Evolutionary conservation across 2,329 filamentous ascomycete genomes (phyloP).

Genomic region (Xylogone sp.): DNA sequence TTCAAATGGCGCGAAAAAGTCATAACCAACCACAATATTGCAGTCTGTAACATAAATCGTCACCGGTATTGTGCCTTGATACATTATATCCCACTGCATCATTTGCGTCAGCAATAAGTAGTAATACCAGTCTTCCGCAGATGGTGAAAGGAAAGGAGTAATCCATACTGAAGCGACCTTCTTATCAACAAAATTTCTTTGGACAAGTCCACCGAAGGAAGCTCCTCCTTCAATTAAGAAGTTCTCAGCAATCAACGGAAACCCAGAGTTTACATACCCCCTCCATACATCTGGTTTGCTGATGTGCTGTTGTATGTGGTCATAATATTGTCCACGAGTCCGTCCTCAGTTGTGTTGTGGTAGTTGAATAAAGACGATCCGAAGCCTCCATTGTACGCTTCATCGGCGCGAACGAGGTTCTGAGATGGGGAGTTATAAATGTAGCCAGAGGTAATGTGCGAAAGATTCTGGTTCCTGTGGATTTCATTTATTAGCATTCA

Average conservation of each 20-base stretch:
- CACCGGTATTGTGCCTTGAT: conserved; percentile 30
- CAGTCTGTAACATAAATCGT: conserved; percentile 33
- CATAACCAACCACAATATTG: conserved; percentile 32
- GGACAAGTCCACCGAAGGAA: conserved; percentile 17
- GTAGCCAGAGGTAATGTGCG: conserved; percentile 33
- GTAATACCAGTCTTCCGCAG: background rate
- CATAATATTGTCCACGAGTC: conserved; percentile 33
- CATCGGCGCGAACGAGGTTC: conserved; percentile 26
- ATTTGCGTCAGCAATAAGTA: background rate
- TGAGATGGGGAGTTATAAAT: conserved; percentile 31
- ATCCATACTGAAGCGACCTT: conserved; percentile 9
- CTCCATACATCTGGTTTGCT: conserved; percentile 23
- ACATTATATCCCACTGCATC: conserved; percentile 34
- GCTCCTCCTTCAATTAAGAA: conserved; percentile 23
- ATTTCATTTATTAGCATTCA: background rate
- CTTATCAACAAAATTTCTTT: conserved; percentile 9
- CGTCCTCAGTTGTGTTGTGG: conserved; percentile 29
- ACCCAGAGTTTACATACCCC: conserved; percentile 35
- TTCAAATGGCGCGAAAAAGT: conserved; percentile 27
- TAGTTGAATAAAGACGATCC: conserved; percentile 33
- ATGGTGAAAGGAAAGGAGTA: background rate
- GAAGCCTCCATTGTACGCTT: conserved; percentile 25
- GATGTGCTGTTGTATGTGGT: conserved; percentile 20
- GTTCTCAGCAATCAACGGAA: conserved; percentile 28
- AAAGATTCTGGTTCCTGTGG: conserved; percentile 33